Percentiles rank a stretch among this genome's conserved stretches.
Evolutionary conservation across 345 rosid genomes (phyloP).

Genomic region (Balakata baccata): DNA sequence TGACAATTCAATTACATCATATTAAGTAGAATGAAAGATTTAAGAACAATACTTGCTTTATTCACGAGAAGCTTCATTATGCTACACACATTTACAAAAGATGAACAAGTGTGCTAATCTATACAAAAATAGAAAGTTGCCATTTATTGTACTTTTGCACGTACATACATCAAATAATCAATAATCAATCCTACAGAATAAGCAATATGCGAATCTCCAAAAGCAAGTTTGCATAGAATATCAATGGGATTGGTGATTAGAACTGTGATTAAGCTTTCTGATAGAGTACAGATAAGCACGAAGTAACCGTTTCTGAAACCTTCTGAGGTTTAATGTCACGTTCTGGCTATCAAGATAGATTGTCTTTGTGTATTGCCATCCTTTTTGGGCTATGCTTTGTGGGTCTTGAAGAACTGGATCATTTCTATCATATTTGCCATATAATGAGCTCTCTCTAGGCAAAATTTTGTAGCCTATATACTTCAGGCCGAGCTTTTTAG

Average conservation of each 20-base stretch:
- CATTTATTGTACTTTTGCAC: background rate
- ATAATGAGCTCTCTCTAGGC: constrained; percentile 67
- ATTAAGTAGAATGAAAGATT: background rate
- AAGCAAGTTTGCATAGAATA: background rate
- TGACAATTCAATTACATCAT: background rate
- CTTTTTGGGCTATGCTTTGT: constrained; percentile 47
- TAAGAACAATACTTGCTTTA: background rate
- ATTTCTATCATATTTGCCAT: constrained; percentile 43
- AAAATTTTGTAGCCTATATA: constrained; percentile 57
- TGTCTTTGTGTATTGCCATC: constrained; percentile 77
- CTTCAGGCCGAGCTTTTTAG: constrained; percentile 67
- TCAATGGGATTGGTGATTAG: constrained; percentile 9
- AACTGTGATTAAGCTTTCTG: constrained; percentile 17
- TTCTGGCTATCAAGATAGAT: constrained; percentile 69
- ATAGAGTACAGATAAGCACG: constrained; percentile 43
- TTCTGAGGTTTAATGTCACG: constrained; percentile 51
- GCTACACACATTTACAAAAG: background rate
- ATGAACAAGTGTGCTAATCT: background rate
- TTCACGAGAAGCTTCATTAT: constrained; percentile 3
- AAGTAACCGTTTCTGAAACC: constrained; percentile 54
- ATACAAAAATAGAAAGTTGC: background rate
- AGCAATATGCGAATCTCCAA: background rate
- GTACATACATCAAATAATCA: background rate
- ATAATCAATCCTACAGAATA: constrained; percentile 5
- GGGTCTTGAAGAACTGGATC: constrained; percentile 71